phyloP scores from a whole-genome alignment of 768 basidiomycete species.

The Guyanaporus albipodus region DNA sequence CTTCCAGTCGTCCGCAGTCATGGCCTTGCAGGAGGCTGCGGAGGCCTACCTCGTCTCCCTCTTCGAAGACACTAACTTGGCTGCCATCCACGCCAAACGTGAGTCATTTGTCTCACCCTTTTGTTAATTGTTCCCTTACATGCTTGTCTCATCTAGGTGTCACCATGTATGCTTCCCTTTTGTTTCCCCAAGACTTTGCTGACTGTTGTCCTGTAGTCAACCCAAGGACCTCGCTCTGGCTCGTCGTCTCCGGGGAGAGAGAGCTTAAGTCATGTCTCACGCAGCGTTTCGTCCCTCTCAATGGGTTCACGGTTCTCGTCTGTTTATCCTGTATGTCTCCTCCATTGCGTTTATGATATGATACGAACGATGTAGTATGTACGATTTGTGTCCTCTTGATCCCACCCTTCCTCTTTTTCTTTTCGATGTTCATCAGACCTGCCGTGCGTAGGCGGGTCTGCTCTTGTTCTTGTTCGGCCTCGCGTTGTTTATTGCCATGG shows the following conservation, averaged over 20 bases:
- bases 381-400: conserved; percentile 16
- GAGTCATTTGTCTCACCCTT: conserved; percentile 16
- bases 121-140: conserved; percentile 10
- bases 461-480: conserved; percentile 2
- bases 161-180: conserved; percentile 45
- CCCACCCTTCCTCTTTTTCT: not conserved
- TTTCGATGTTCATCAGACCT: conserved; percentile 8
- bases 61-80: conserved; percentile 89
- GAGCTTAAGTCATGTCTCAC: conserved; percentile 47
- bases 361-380: conserved; percentile 32
- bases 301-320: conserved; percentile 2
- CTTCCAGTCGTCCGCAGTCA: conserved; percentile 94
- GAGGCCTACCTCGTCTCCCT: conserved; percentile 86
- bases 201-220: conserved; percentile 46
- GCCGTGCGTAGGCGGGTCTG: not conserved
- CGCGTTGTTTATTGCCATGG: not conserved
- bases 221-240: conserved; percentile 89
- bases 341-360: conserved; percentile 16
- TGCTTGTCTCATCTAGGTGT: conserved; percentile 36
- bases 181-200: not conserved
- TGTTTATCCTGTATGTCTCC: conserved; percentile 15
- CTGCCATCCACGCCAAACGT: conserved; percentile 87
- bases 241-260: conserved; percentile 81
- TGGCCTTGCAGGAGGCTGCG: conserved; percentile 90
- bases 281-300: not conserved